Base-by-base conservation (phyloP, 495 filamentous ascomycete species). In the Lophiotrema nucula region DNA sequence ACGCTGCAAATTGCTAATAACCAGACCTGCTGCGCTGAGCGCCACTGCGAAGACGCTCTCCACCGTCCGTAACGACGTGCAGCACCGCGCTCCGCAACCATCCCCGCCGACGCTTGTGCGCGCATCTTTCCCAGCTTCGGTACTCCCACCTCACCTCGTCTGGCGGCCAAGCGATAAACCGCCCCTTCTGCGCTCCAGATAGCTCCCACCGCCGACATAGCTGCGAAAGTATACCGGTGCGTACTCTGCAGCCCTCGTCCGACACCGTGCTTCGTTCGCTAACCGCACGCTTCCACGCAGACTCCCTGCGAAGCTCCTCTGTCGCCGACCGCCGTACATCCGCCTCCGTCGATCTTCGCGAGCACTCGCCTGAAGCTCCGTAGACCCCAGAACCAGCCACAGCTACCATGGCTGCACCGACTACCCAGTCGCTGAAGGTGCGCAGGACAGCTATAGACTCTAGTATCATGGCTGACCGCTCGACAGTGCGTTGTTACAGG, bases 401-500 rank as follows among this genome's bases (percentile, higher is more conserved):
- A n/a, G 19, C 26, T 42, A 38, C 42, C 19, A 87, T 87, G 84
- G 83, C 84, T 56, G 79, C 82, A 69, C 83, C 82, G 56, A 78
- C 81, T 55, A 88, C 86, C 65, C 85, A 88, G 73, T 88, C 86
- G 52, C 73, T 89, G 56, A 89, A 89, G 85, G 86, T 88, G 65
- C 44, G 62, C 22, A 22, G 13, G 24, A 33, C 52, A 5, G 22
- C 12, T 18, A 38, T 18, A 11, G 16, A 28, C 21, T 16, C 18
- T 22, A 45, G 48, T 28, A 2, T 38, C 38, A 2, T 52, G 12
- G 35, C 60, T 61, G 31, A 60, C 49, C n/a, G 18, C 31, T 13
- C 28, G 15, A 50, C 68, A 96, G 92, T 98, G 93, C 74, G 93
- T 98, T 66, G 93, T 98, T 69, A 97, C 93, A 43, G 93, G 93